These are phyloP conservation scores for Ensete ventricosum DNA, from an alignment of 176 grass and related monocot genomes.

Conservation along the genomic window DNA sequence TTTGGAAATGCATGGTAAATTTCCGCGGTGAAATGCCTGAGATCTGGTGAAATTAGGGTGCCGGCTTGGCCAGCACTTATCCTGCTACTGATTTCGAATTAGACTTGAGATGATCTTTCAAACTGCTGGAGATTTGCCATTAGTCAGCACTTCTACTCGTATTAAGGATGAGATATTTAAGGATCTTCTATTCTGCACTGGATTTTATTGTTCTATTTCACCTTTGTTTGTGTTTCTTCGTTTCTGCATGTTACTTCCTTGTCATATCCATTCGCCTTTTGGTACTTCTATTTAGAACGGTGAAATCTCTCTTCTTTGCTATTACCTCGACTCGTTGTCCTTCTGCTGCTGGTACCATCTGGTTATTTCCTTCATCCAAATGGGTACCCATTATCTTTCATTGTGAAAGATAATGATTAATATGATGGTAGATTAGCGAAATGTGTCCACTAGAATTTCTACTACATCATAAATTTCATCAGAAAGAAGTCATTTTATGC, in stretches of 20 bases:
- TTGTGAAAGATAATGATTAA: too few relatives aligned
- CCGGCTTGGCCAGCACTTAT: not conserved
- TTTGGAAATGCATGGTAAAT: not conserved
- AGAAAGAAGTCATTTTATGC: not conserved
- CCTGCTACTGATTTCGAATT: not conserved
- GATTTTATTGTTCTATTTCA: not conserved
- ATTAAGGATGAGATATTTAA: not conserved
- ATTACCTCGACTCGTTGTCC: too few relatives aligned
- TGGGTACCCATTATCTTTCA: not conserved
- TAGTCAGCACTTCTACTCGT: not conserved
- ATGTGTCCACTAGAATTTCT: not conserved
- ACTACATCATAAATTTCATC: not conserved
- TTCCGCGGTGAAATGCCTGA: not conserved
- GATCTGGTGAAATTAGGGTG: not conserved
- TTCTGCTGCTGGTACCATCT: not conserved
- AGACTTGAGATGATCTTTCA: not conserved
- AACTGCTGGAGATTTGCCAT: not conserved
- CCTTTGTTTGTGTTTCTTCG: not conserved
- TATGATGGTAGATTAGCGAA: not conserved
- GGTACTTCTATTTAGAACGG: not conserved
- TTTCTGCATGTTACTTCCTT: not conserved
- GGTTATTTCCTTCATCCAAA: not conserved
- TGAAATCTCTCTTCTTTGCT: not conserved
- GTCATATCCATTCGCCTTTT: not conserved
- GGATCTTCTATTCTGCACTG: not conserved